Evolutionary conservation across 176 grass and related monocot species (phyloP).

Genomic region (Carex cristatella): DNA sequence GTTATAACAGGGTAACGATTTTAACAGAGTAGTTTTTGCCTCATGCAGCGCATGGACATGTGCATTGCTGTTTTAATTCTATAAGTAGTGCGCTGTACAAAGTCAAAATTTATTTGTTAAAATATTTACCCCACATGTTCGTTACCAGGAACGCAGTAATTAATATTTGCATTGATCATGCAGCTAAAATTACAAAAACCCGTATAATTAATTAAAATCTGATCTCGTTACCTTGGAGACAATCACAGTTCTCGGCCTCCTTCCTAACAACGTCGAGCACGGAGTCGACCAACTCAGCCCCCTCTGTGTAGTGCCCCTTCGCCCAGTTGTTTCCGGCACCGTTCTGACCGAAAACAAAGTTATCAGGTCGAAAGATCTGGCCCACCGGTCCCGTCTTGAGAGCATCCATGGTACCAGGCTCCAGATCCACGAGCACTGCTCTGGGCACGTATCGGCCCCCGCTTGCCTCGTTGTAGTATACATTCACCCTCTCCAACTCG

Average conservation of each 20-base stretch:
- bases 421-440: conserved; percentile 83
- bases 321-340: conserved; percentile 97
- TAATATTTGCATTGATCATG: not conserved
- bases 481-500: conserved; percentile 84
- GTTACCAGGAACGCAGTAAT: not conserved
- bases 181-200: not conserved
- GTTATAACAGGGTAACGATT: too few species aligned
- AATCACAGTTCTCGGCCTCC: conserved; percentile 20
- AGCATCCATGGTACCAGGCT: conserved; percentile 85
- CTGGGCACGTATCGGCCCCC: conserved; percentile 70
- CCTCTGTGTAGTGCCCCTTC: conserved; percentile 96
- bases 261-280: conserved; percentile 16
- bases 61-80: too few species aligned
- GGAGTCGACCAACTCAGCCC: conserved; percentile 49
- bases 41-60: too few species aligned
- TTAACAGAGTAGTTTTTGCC: too few species aligned
- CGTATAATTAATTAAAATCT: not conserved
- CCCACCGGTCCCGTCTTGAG: conserved; percentile 58
- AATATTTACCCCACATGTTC: not conserved
- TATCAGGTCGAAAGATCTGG: conserved; percentile 77
- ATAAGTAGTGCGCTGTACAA: too few species aligned
- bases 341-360: conserved; percentile 88
- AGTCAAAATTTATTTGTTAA: too few species aligned
- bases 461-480: conserved; percentile 84
- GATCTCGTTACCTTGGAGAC: conserved; percentile 19